phyloP scores from a whole-genome alignment of 1,284 basidiomycete genomes.

The Fomitopsis palustris region DNA sequence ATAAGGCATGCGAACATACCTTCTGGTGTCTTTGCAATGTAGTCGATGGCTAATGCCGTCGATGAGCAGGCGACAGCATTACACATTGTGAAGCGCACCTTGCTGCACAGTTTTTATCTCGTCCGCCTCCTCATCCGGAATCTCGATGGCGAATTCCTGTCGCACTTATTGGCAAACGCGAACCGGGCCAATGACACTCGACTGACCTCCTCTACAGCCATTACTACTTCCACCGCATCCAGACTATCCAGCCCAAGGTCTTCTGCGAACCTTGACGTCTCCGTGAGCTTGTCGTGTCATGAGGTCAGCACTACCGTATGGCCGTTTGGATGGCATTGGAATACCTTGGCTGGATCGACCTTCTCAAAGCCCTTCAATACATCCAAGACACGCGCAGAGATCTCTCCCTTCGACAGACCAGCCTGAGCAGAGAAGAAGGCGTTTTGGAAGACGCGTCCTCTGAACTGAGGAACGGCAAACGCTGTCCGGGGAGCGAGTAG shows the following conservation, averaged over 20 bases:
- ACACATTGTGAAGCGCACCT: slow-evolving; percentile 48
- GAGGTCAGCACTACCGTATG: slow-evolving; percentile 11
- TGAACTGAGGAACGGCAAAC: slow-evolving; percentile 27
- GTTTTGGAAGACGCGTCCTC: slow-evolving; percentile 34
- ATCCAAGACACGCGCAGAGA: slow-evolving; percentile 82
- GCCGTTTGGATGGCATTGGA: not conserved
- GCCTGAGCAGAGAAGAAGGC: slow-evolving; percentile 77
- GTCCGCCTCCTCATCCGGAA: slow-evolving; percentile 98
- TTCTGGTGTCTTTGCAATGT: slow-evolving; percentile 93
- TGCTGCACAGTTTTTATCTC: slow-evolving; percentile 93
- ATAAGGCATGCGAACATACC: slow-evolving; percentile 43
- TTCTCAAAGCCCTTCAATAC: slow-evolving; percentile 96
- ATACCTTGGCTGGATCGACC: slow-evolving; percentile 82
- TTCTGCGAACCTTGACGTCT: slow-evolving; percentile 74
- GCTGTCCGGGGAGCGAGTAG: slow-evolving; percentile 18
- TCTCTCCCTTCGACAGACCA: slow-evolving; percentile 71
- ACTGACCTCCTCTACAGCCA: slow-evolving; percentile 97
- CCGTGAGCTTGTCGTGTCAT: slow-evolving; percentile 56
- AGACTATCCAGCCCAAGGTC: slow-evolving; percentile 97
- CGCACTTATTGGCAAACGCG: not conserved
- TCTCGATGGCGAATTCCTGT: slow-evolving; percentile 88
- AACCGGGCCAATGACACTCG: not conserved
- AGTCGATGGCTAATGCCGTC: slow-evolving; percentile 80
- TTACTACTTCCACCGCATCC: slow-evolving; percentile 97
- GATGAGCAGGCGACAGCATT: not conserved